A percentile compares a stretch with the other conserved stretches of the same genome.
phyloP scores from a whole-genome alignment of 2,329 filamentous ascomycete species.

The Aschersonia sp. region DNA sequence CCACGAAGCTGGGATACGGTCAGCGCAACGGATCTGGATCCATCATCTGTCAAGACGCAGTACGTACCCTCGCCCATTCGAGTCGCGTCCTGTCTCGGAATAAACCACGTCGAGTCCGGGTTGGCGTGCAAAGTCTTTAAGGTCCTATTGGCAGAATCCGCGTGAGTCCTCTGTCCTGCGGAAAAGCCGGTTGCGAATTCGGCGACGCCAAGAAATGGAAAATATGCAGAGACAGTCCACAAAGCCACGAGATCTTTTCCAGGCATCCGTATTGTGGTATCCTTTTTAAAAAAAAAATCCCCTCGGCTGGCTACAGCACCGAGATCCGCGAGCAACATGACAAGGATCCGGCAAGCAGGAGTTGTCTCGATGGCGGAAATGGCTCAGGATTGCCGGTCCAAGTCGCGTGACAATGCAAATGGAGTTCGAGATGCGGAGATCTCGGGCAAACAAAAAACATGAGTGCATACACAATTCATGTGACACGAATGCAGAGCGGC shows the following conservation, averaged over 20 bases:
- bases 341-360: constrained; percentile 1
- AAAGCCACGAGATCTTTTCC: constrained; percentile 21
- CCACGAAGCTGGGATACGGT: constrained; percentile 61
- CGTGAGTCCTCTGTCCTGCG: constrained; percentile 65
- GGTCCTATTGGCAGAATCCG: constrained; percentile 76
- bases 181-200: constrained; percentile 13
- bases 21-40: neutral
- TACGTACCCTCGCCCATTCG: constrained; percentile 77
- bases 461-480: constrained; percentile 15
- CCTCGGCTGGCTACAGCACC: constrained; percentile 1
- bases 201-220: constrained; percentile 10
- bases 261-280: constrained; percentile 9
- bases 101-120: constrained; percentile 96
- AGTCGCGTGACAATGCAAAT: too few relatives aligned
- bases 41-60: neutral
- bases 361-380: neutral
- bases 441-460: constrained; percentile 6
- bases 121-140: constrained; percentile 98
- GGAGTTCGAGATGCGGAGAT: constrained; percentile 6
- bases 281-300: neutral
- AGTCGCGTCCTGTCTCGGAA: constrained; percentile 86
- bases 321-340: constrained; percentile 6
- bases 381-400: constrained; percentile 8
- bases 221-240: constrained; percentile 11
- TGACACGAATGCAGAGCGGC: constrained; percentile 11